Evolutionary conservation across 1,284 basidiomycete genomes (phyloP), one percentile per base, ranked within the genome.

Genomic region (Trametes hirsuta): DNA sequence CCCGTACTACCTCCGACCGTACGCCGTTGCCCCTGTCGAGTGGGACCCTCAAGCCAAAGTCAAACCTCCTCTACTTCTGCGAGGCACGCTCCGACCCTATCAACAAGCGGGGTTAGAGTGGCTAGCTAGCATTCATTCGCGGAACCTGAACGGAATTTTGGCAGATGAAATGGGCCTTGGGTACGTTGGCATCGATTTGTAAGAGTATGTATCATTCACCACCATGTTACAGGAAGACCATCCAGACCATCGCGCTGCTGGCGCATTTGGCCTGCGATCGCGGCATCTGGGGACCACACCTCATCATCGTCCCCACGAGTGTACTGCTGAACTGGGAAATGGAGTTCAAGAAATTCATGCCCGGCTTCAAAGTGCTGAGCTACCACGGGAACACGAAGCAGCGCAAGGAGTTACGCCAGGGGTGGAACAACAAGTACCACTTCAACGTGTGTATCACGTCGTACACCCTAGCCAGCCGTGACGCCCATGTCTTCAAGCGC

Each of bases 271-370:
- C 95, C 14, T 97, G 95, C 72, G 94, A 97, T 74, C 84, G 90
- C 53, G 96, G 96, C 6, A 93, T 97, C 61, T 98, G 96, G 95
- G 97, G 97, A 0, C 96, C 96, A 2, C 96, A 98, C 76, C 84
- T 98, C 34, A 95, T 98, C 71, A 88, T 98, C 68, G 95, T 97
- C 11, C 95, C 96, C 1, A 98, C 96, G 1, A 95, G 93, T 62
- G 96, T 98, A 58, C 84, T 98, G 64, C 82, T 98, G 59, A 98
- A 98, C 72, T 98, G 96, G 96, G 96, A 97, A 74, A 97, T 98
- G 92, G 96, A 98, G 74, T 98, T 98, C 81, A 97, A 98, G 76
- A 97, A 97, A 76, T 98, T 98, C 72, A 79, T 98, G 2, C 96
- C 96, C 0, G 96, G 95, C 1, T 96, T 98, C 82, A 92, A 88